Evolutionary conservation across 371 early-diverging fungal species (phyloP).

Genomic region (Mucor mucedo): DNA sequence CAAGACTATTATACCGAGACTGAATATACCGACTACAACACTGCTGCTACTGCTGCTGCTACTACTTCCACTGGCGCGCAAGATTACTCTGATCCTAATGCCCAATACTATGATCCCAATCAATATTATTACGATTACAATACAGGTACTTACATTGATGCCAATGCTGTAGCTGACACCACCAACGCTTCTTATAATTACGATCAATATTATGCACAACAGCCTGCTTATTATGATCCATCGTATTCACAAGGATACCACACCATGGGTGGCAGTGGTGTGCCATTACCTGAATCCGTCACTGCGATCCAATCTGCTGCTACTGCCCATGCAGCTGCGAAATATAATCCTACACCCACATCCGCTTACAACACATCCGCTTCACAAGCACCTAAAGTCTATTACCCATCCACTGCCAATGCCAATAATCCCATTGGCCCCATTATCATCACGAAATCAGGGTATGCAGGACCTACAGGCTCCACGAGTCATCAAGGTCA

Average conservation of each 20-base stretch:
- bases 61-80: conserved; percentile 3
- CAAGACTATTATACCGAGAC: conserved; percentile 11
- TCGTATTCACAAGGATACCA: conserved; percentile 39
- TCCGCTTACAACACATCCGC: conserved; percentile 1
- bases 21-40: conserved; percentile 7
- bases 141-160: conserved; percentile 21
- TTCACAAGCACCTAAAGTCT: conserved; percentile 19
- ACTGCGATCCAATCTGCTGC: conserved; percentile 1
- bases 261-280: neutral
- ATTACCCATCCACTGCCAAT: conserved; percentile 24
- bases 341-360: neutral
- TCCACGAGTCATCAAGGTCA: conserved; percentile 13
- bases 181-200: conserved; percentile 37
- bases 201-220: conserved; percentile 40
- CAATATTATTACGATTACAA: conserved; percentile 41
- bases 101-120: conserved; percentile 21
- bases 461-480: conserved; percentile 20
- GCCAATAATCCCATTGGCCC: conserved; percentile 26
- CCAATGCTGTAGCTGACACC: conserved; percentile 21
- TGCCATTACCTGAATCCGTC: conserved; percentile 15
- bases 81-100: conserved; percentile 22
- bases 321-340: neutral
- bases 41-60: neutral
- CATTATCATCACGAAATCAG: conserved; percentile 23
- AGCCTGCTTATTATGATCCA: conserved; percentile 37